A percentile compares a stretch with the other conserved stretches of the same genome.
These are phyloP conservation scores for Pseudocercospora ulei DNA, from an alignment of 2,329 filamentous ascomycete species.

Conservation along the genomic window DNA sequence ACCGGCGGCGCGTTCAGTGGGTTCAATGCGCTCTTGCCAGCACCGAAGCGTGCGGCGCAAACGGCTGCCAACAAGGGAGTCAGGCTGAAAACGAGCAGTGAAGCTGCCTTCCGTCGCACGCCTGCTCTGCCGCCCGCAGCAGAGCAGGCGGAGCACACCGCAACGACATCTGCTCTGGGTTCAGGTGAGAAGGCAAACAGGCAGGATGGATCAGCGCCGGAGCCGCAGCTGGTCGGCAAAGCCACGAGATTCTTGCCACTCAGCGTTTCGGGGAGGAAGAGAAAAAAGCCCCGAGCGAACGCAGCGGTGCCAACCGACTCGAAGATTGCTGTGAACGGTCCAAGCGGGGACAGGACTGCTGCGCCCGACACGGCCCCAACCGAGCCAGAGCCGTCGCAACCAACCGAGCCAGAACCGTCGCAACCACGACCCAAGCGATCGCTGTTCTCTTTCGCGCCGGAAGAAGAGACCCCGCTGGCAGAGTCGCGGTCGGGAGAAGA, in stretches of 20 bases:
- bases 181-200: slow-evolving; percentile 40
- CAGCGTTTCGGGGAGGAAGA: slow-evolving; percentile 66
- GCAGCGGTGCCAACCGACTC: slow-evolving; percentile 7
- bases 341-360: slow-evolving; percentile 4
- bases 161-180: neutral
- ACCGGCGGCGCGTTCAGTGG: slow-evolving; percentile 60
- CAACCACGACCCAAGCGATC: slow-evolving; percentile 53
- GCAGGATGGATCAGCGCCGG: slow-evolving; percentile 32
- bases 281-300: slow-evolving; percentile 50
- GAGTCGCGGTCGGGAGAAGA: slow-evolving; percentile 26
- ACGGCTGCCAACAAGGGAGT: slow-evolving; percentile 48
- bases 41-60: slow-evolving; percentile 55
- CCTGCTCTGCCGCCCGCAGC: slow-evolving; percentile 40
- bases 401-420: slow-evolving; percentile 14
- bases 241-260: slow-evolving; percentile 81
- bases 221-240: slow-evolving; percentile 63
- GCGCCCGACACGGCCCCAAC: slow-evolving; percentile 3
- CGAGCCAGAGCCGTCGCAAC: slow-evolving; percentile 20
- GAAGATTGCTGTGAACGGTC: slow-evolving; percentile 7
- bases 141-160: slow-evolving; percentile 23
- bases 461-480: slow-evolving; percentile 28
- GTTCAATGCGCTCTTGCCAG: slow-evolving; percentile 77
- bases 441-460: slow-evolving; percentile 55
- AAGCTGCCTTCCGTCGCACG: slow-evolving; percentile 68
- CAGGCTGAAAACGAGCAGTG: slow-evolving; percentile 70